A percentile compares a stretch with the other conserved stretches of the same genome.
These are phyloP conservation scores for Flaveria floridana DNA, from an alignment of 140 eudicot species.

Conservation along the genomic window DNA sequence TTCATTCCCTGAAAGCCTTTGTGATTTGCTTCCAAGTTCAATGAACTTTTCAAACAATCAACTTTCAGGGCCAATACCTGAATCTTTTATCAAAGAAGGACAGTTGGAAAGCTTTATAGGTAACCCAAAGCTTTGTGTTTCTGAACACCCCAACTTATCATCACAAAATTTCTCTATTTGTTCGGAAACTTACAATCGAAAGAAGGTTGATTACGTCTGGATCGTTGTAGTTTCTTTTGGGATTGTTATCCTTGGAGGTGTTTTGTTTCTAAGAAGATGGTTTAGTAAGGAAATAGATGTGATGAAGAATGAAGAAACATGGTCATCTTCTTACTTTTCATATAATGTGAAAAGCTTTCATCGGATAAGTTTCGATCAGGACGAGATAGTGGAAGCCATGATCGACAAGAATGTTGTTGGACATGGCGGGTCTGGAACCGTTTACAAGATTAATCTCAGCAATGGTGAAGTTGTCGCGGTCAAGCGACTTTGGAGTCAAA, in stretches of 20 bases:
- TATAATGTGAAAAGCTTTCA: slow-evolving; percentile 88
- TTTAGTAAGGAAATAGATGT: slow-evolving; percentile 42
- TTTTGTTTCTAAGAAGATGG: slow-evolving; percentile 61
- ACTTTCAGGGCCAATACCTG: slow-evolving; percentile 87
- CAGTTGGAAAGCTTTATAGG: slow-evolving; percentile 62
- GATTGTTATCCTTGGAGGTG: slow-evolving; percentile 46
- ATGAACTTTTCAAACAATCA: slow-evolving; percentile 76
- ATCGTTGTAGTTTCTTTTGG: slow-evolving; percentile 57
- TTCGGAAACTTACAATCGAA: slow-evolving; percentile 35
- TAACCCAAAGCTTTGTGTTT: slow-evolving; percentile 69
- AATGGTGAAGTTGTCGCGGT: slow-evolving; percentile 82
- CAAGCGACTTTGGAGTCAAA: slow-evolving; percentile 83
- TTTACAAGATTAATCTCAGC: slow-evolving; percentile 66
- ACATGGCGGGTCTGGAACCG: slow-evolving; percentile 91
- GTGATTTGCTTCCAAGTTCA: slow-evolving; percentile 68
- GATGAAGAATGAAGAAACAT: slow-evolving; percentile 52
- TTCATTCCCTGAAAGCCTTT: slow-evolving; percentile 66
- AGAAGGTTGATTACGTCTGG: slow-evolving; percentile 65
- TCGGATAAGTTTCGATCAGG: slow-evolving; percentile 67
- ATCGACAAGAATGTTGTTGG: slow-evolving; percentile 82
- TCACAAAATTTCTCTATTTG: slow-evolving; percentile 47
- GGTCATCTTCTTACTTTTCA: slow-evolving; percentile 62
- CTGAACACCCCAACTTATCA: slow-evolving; percentile 40
- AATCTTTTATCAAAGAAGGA: slow-evolving; percentile 58
- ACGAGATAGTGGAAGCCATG: slow-evolving; percentile 74